Percentiles rank a stretch among this genome's conserved stretches.
These are phyloP conservation scores for Zygosaccharomyces siamensis DNA, from an alignment of 805 yeast species.

Conservation along the genomic window DNA sequence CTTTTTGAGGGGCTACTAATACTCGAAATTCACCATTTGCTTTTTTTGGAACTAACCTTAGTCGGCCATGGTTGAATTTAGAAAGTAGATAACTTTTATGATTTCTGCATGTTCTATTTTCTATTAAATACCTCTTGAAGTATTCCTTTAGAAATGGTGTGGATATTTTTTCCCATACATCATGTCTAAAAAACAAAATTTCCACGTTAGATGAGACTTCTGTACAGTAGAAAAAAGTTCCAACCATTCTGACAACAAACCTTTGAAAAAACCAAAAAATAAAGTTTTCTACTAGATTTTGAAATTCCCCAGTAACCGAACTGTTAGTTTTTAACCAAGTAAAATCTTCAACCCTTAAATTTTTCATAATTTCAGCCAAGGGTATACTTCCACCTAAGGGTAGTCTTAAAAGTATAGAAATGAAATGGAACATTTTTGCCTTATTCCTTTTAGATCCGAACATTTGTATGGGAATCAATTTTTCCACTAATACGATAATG, in stretches of 20 bases:
- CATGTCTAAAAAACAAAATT: conserved; percentile 51
- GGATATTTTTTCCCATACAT: conserved; percentile 48
- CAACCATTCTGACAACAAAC: conserved; percentile 45
- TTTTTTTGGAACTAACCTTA: conserved; percentile 57
- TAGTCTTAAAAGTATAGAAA: conserved; percentile 39
- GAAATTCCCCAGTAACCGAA: conserved; percentile 41
- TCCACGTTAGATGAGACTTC: conserved; percentile 43
- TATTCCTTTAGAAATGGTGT: conserved; percentile 43
- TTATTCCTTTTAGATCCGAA: conserved; percentile 55
- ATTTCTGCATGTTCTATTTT: conserved; percentile 16
- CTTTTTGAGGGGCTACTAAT: conserved; percentile 50
- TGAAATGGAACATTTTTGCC: conserved; percentile 33
- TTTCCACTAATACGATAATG: conserved; percentile 40
- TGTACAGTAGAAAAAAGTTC: conserved; percentile 62
- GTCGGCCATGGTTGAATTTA: conserved; percentile 36
- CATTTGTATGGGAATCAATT: conserved; percentile 45
- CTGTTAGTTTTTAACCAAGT: conserved; percentile 44
- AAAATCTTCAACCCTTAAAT: conserved; percentile 39
- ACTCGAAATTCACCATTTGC: conserved; percentile 49
- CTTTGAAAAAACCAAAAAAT: conserved; percentile 53
- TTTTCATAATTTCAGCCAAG: conserved; percentile 32
- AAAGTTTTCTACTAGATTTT: conserved; percentile 38
- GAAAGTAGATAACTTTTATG: conserved; percentile 22
- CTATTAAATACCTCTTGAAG: conserved; percentile 35
- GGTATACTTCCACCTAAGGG: conserved; percentile 37